Percentiles rank a stretch among this genome's conserved stretches.
phyloP scores from a whole-genome alignment of 1,284 basidiomycete genomes.

The Inonotus obliquus region DNA sequence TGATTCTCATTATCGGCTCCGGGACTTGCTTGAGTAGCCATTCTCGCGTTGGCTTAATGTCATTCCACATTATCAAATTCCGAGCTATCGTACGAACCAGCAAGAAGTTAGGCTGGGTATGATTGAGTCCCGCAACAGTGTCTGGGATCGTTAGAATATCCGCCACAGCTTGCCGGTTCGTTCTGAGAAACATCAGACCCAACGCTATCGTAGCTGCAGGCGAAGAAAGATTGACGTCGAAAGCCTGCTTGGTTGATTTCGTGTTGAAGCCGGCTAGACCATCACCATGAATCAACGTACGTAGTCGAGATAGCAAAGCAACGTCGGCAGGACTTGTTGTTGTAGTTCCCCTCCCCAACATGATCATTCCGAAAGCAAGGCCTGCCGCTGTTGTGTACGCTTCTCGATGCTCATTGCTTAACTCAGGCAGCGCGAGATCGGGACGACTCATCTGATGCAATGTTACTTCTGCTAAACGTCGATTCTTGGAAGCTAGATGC shows the following conservation, averaged over 20 bases:
- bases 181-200: constrained; percentile 89
- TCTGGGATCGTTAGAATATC: constrained; percentile 82
- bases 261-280: constrained; percentile 33
- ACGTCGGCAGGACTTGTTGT: constrained; percentile 67
- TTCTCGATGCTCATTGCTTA: constrained; percentile 83
- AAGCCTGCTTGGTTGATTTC: constrained; percentile 41
- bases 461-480: constrained; percentile 90
- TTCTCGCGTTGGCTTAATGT: constrained; percentile 62
- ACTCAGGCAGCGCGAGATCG: constrained; percentile 75
- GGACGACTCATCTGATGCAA: constrained; percentile 78
- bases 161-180: constrained; percentile 79
- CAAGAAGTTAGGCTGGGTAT: constrained; percentile 84
- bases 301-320: constrained; percentile 60
- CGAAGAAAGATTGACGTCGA: constrained; percentile 85
- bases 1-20: constrained; percentile 52
- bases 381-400: constrained; percentile 89
- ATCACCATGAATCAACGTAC: constrained; percentile 71
- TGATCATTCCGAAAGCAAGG: constrained; percentile 91
- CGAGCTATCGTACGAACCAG: constrained; percentile 77
- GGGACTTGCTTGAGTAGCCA: constrained; percentile 85
- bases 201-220: constrained; percentile 89
- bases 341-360: constrained; percentile 81
- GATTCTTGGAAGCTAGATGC: constrained; percentile 83
- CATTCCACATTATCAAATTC: constrained; percentile 86
- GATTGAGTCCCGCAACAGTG: constrained; percentile 73